Evolutionary conservation across 768 basidiomycete species (phyloP), one percentile per base, ranked within the genome.

Genomic region (Russula brevipes): DNA sequence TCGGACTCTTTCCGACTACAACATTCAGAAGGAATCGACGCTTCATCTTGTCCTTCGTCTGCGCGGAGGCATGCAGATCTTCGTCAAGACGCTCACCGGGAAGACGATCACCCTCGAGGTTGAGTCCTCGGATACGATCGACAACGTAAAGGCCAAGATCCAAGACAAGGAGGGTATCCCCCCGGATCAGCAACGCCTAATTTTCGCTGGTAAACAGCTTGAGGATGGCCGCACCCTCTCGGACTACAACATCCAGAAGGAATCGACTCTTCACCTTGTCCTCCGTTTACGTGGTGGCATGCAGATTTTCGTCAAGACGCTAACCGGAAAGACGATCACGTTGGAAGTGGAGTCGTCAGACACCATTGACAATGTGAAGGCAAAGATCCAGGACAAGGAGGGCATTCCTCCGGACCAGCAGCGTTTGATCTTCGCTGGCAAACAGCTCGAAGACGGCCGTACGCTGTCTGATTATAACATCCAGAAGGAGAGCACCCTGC

Each of bases 21-120:
- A 72, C 63, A 72, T 73, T 38, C 72, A 72, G 69, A 73, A 73
- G 62, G 72, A 72, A 69, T 69, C 68, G 17, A 71, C 70, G 4
- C 68, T 72, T 11, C 70, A 72, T 44, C 71, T 73, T 49, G 65
- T 66, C 17, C 62, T 66, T n/a, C 65, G 65, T 59, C 63, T 66
- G 8, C 65, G 65, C 33, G 65, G 65, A 4, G 65, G 63, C 31
- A 66, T 66, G 65, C 65, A 66, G 54, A 66, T 64, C 6, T 66
- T 66, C 14, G 65, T 66, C 17, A 66, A 66, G 58, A 66, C 65
- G 0, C 42, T 66, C 41, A 66, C 65, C 9, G 65, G 65, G 5
- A 66, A 66, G 57, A 66, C 65, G 49, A 64, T 66, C 31, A 64
- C 65, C 1, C 57, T 66, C 3, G 65, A 66, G 38, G 63, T 66